phyloP scores from a whole-genome alignment of 176 grass and related monocot species.

The Saccharum spontaneum region DNA sequence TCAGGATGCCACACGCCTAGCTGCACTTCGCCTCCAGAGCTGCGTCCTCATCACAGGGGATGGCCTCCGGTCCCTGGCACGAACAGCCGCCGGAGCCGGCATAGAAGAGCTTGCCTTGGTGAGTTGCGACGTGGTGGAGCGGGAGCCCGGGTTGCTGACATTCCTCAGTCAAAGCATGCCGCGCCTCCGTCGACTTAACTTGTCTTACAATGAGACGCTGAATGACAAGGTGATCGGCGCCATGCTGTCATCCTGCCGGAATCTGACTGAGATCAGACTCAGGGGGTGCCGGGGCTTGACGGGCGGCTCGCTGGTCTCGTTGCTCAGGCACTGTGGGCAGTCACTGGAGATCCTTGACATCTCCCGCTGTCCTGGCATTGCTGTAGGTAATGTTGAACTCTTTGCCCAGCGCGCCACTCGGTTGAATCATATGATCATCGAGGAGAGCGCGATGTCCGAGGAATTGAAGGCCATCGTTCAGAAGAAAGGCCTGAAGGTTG shows the following conservation, averaged over 20 bases:
- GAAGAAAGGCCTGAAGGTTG: constrained; percentile 58
- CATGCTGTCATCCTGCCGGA: constrained; percentile 82
- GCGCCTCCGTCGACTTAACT: constrained; percentile 56
- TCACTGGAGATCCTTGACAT: constrained; percentile 71
- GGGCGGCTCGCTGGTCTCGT: constrained; percentile 32
- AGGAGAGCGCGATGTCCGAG: constrained; percentile 55
- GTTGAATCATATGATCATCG: constrained; percentile 57
- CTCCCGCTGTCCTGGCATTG: constrained; percentile 54
- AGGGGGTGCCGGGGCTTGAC: constrained; percentile 71
- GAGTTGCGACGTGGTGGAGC: constrained; percentile 80
- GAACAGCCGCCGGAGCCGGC: constrained; percentile 43
- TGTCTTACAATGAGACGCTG: constrained; percentile 86
- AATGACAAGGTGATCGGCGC: constrained; percentile 72
- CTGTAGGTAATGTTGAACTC: constrained; percentile 39
- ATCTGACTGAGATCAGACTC: constrained; percentile 69
- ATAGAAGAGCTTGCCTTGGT: constrained; percentile 90
- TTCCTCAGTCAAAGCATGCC: constrained; percentile 88
- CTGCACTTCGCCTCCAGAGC: constrained; percentile 74
- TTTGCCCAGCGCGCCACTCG: constrained; percentile 47
- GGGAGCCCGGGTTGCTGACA: constrained; percentile 68
- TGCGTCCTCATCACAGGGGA: constrained; percentile 89
- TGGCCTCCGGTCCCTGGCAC: constrained; percentile 82
- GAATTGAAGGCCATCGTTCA: constrained; percentile 33
- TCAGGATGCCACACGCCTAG: constrained; percentile 4
- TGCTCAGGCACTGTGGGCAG: constrained; percentile 64